Percentiles rank a stretch among this genome's conserved stretches.
These are phyloP conservation scores for Chlorencoelia australis DNA, from an alignment of 2,329 filamentous ascomycete species.

Conservation along the genomic window DNA sequence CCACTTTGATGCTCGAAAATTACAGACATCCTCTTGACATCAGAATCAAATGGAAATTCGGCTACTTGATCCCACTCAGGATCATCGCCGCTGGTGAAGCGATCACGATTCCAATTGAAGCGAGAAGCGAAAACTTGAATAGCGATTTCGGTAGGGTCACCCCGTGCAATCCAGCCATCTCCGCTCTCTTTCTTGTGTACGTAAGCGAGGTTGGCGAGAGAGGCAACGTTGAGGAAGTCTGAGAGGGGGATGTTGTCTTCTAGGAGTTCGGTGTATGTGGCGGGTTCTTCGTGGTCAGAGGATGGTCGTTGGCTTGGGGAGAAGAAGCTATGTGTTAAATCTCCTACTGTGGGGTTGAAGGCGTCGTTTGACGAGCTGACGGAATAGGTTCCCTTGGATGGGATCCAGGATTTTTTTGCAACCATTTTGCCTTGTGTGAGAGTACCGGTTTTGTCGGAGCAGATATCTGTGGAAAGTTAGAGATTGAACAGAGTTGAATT, in stretches of 20 bases:
- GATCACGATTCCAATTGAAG: slow-evolving; percentile 51
- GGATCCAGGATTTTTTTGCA: slow-evolving; percentile 43
- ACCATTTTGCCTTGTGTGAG: slow-evolving; percentile 44
- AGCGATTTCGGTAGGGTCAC: slow-evolving; percentile 62
- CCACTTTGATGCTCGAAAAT: slow-evolving; percentile 41
- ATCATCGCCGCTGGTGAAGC: slow-evolving; percentile 38
- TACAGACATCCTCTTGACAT: slow-evolving; percentile 68
- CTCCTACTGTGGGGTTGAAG: slow-evolving; percentile 39
- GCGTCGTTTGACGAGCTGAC: slow-evolving; percentile 41
- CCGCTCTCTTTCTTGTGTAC: slow-evolving; percentile 45
- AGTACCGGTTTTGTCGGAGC: slow-evolving; percentile 68
- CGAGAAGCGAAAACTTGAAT: slow-evolving; percentile 65
- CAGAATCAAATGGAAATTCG: slow-evolving; percentile 66
- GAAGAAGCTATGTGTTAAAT: slow-evolving; percentile 29
- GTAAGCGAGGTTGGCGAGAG: slow-evolving; percentile 55
- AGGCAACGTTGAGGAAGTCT: slow-evolving; percentile 51
- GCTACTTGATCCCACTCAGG: slow-evolving; percentile 48
- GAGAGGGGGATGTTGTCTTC: slow-evolving; percentile 39
- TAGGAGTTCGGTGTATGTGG: slow-evolving; percentile 26
- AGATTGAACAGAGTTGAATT: slow-evolving; percentile 32
- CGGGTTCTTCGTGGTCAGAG: not conserved
- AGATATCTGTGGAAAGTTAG: slow-evolving; percentile 37
- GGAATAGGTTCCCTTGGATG: slow-evolving; percentile 39
- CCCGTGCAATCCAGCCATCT: slow-evolving; percentile 50
- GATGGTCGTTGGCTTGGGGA: slow-evolving; percentile 17